phyloP scores from a whole-genome alignment of 2,329 filamentous ascomycete genomes.

The Alternaria arborescens region DNA sequence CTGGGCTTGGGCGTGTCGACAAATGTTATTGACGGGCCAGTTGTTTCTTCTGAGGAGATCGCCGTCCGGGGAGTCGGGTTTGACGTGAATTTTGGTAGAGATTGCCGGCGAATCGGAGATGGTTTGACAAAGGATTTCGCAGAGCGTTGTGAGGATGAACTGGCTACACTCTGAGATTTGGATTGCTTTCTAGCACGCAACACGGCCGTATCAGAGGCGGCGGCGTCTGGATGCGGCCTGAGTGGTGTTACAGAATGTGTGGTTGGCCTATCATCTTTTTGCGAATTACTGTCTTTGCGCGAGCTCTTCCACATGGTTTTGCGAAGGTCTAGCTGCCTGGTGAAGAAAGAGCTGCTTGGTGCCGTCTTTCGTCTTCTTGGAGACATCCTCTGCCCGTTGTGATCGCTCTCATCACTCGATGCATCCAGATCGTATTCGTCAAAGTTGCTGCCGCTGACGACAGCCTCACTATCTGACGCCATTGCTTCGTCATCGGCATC shows the following conservation, averaged over 20 bases:
- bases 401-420: slow-evolving; percentile 39
- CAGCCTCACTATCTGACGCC: slow-evolving; percentile 41
- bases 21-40: slow-evolving; percentile 79
- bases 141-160: slow-evolving; percentile 29
- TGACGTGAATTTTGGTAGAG: slow-evolving; percentile 73
- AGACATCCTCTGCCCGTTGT: slow-evolving; percentile 18
- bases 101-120: slow-evolving; percentile 61
- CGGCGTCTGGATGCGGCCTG: slow-evolving; percentile 33
- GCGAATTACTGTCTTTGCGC: slow-evolving; percentile 17
- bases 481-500: slow-evolving; percentile 42
- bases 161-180: slow-evolving; percentile 26
- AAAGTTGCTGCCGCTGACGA: slow-evolving; percentile 43
- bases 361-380: slow-evolving; percentile 33
- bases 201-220: slow-evolving; percentile 42
- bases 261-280: slow-evolving; percentile 24
- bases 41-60: slow-evolving; percentile 68
- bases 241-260: slow-evolving; percentile 35
- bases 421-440: slow-evolving; percentile 49
- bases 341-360: slow-evolving; percentile 37
- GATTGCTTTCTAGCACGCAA: slow-evolving; percentile 8
- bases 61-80: slow-evolving; percentile 75
- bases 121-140: slow-evolving; percentile 54
- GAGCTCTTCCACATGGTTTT: slow-evolving; percentile 38
- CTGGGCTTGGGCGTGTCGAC: slow-evolving; percentile 56
- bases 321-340: slow-evolving; percentile 38